Conservation (phyloP, 768 basidiomycete genomes). For the Filobasidium wieringae region DNA sequence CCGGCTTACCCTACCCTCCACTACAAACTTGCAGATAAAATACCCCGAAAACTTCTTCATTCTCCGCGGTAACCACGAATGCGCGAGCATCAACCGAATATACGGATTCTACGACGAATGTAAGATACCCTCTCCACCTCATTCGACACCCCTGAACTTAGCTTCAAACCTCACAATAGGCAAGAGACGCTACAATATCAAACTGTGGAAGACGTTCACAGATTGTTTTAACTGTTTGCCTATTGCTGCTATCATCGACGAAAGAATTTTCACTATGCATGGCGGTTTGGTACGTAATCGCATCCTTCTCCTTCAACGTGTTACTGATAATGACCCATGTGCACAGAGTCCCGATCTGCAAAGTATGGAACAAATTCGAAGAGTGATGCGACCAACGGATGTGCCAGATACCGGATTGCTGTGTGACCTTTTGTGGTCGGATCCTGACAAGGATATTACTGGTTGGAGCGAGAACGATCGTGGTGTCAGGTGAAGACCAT, state of each 20-base stretch:
- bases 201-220: constrained; percentile 99
- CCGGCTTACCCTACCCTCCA: no score
- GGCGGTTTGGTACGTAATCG: constrained; percentile 54
- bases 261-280: constrained; percentile 99
- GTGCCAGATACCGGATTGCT: constrained; percentile 97
- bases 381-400: constrained; percentile 97
- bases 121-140: constrained; percentile 42
- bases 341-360: constrained; percentile 75
- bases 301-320: neutral
- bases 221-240: constrained; percentile 99
- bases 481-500: constrained; percentile 63
- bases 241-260: constrained; percentile 98
- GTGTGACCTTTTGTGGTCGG: constrained; percentile 95
- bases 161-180: constrained; percentile 45
- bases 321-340: constrained; percentile 4
- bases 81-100: constrained; percentile 97
- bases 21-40: constrained; percentile 53
- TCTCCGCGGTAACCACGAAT: constrained; percentile 96
- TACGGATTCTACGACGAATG: constrained; percentile 99
- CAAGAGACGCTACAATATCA: constrained; percentile 99
- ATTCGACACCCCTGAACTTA: neutral
- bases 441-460: constrained; percentile 98
- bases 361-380: constrained; percentile 98
- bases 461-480: constrained; percentile 99
- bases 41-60: constrained; percentile 99